Base-by-base conservation (phyloP, 1,139 yeast genomes). In the Chernovozyma aurita region DNA sequence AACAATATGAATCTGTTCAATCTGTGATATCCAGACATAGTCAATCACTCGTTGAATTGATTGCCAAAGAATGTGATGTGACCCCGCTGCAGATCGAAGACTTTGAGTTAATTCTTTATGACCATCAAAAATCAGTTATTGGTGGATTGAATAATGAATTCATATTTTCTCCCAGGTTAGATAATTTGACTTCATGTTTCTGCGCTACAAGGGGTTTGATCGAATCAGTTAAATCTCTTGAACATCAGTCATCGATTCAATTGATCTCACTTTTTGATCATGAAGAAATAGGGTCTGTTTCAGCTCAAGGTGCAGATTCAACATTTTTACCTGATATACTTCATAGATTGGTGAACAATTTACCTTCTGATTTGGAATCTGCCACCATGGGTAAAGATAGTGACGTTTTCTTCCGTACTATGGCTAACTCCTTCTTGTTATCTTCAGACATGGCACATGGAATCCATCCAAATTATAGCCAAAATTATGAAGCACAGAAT, bases 371-470 rank as follows among this genome's bases (percentile, higher is more conserved):
- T 8, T 47, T 47, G 4, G 31, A 30, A 3, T n/a, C n/a, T n/a
- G n/a, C n/a, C n/a, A n/a, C n/a, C n/a, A n/a, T n/a, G n/a, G 22
- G 9, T 7, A 28, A 39, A 12, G 46, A 56, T 49, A 14, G 9
- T 9, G 45, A 50, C 15, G 45, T 49, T 16, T 74, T 77, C 44
- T 74, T 76, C 46, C 81, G 83, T 55, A 63, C 87, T 1, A 75
- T 84, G 62, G 76, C 95, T 12, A 84, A 81, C 55, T 87, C 97
- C 1, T 90, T 92, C 60, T 73, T 92, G 48, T 62, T 92, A 35
- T 90, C 97, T 0, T 87, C 96, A 0, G 98, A 92, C 57, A 92
- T 87, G 80, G 96, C 97, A 1, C 98, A 92, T 55, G 97, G 96
- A 22, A 83, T 90, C 27, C 96, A 92, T 56, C 98, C 98, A 42